Base-by-base conservation (phyloP, 192 early-diverging fungal species). In the Thoreauomyces humboldtii region DNA sequence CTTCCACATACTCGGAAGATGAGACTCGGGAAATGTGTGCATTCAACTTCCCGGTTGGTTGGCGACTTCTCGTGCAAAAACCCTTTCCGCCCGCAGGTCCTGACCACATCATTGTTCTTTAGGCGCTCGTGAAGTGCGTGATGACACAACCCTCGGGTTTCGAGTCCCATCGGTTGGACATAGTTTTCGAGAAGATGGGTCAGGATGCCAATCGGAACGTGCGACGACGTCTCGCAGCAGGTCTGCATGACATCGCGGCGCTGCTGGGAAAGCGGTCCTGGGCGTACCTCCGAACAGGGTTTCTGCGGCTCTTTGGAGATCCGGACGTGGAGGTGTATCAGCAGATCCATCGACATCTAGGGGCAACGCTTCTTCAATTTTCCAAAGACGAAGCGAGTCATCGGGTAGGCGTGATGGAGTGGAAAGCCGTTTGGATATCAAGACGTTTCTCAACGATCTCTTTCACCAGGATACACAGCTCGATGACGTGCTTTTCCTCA, bases 1-100 rank as follows among this genome's bases (percentile, higher is more conserved):
- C 54, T 15, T 70, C 72, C 15, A 34, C 14, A 2, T 57, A 57
- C 35, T 33, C 55, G 0, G 65, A 65, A 6, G 59, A 51, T 24
- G 70, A 69, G 32, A 58, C 66, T 11, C 53, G 73, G 27, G 63
- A 65, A 38, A 63, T 62, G 63, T 81, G 80, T 46, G 80, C 78
- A 17, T 76, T 57, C 61, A 81, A 82, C 57, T 80, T 75, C 63
- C 77, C 80, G 21, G 79, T 81, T 61, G 42, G 50, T 31, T 29
- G 7, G 7, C 38, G 38, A 9, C n/a, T 41, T 41, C 9, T 41
- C 9, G 9, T 41, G 38, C 38, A 41, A 41, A n/a, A 9, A 9
- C 38, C n/a, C n/a, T 41, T 41, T n/a, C 9, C n/a, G 38, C 38
- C n/a, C 38, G n/a, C n/a, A 24, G 25, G 4, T 46, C 19, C 44